Conservation (phyloP, 1,284 basidiomycete genomes). For the Ustilago loliicola region DNA sequence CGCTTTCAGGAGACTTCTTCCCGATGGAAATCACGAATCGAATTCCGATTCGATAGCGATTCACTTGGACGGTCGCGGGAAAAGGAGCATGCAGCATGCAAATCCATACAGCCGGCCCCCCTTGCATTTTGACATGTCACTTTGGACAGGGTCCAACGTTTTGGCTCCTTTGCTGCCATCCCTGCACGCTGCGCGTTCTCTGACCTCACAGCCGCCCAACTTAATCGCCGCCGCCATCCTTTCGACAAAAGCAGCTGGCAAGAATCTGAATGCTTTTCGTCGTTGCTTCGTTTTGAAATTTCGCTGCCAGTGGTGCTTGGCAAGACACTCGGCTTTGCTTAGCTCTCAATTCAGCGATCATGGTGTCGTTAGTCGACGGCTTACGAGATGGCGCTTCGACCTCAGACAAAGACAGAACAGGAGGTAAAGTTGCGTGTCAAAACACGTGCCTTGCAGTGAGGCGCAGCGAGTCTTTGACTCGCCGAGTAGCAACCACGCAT, state of each 20-base stretch:
- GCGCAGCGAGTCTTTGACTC: constrained; percentile 1
- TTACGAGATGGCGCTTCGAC: too few species aligned
- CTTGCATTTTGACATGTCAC: constrained; percentile 30
- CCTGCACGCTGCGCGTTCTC: constrained; percentile 19
- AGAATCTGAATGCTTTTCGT: neutral
- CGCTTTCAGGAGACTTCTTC: neutral
- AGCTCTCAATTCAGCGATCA: too few species aligned
- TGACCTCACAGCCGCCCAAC: constrained; percentile 14
- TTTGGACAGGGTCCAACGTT: constrained; percentile 27
- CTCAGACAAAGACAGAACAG: too few species aligned
- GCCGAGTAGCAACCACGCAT: constrained; percentile 6
- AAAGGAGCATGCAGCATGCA: neutral
- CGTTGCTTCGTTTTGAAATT: neutral
- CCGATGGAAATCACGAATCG: neutral
- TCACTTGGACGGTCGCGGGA: neutral
- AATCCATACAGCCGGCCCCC: neutral
- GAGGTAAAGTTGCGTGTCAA: constrained; percentile 5
- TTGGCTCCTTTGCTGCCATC: neutral
- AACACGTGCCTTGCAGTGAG: constrained; percentile 35
- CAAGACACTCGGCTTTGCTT: too few species aligned
- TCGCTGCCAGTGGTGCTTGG: too few species aligned
- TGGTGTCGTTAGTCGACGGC: too few species aligned
- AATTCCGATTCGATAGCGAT: constrained; percentile 8
- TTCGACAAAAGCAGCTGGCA: neutral
- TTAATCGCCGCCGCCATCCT: constrained; percentile 6